A percentile compares a stretch with the other conserved stretches of the same genome.
These are phyloP conservation scores for Eucalyptus curtisii DNA, from an alignment of 345 rosid genomes.

Conservation along the genomic window DNA sequence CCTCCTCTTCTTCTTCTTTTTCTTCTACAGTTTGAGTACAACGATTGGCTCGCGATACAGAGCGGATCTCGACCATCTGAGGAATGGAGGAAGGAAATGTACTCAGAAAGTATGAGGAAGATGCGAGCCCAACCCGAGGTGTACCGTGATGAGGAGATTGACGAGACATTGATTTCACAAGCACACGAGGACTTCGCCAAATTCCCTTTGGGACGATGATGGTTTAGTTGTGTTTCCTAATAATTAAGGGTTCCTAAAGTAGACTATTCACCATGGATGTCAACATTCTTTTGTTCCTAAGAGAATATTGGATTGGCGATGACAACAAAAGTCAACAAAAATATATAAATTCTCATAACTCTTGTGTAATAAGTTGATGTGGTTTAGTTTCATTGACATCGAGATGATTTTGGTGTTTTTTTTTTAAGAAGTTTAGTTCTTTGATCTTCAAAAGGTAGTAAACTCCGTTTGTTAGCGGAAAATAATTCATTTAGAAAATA, in stretches of 20 bases:
- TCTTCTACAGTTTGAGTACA: constrained; percentile 37
- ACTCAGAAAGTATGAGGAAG: not conserved
- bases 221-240: not conserved
- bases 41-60: constrained; percentile 45
- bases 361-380: no score
- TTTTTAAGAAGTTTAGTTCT: not conserved
- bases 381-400: not conserved
- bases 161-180: constrained; percentile 27
- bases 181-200: constrained; percentile 38
- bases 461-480: not conserved
- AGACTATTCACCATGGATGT: not conserved
- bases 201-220: not conserved
- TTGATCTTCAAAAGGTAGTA: not conserved
- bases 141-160: constrained; percentile 58
- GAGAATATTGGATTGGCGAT: no score
- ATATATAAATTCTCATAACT: not conserved
- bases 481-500: no score
- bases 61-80: constrained; percentile 17
- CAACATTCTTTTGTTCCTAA: not conserved
- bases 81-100: constrained; percentile 51
- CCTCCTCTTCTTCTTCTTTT: not conserved
- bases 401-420: not conserved
- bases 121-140: constrained; percentile 5
- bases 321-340: no score
- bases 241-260: not conserved